Conservation (phyloP, 192 early-diverging fungal species). For the Gamsiella multidivaricata region DNA sequence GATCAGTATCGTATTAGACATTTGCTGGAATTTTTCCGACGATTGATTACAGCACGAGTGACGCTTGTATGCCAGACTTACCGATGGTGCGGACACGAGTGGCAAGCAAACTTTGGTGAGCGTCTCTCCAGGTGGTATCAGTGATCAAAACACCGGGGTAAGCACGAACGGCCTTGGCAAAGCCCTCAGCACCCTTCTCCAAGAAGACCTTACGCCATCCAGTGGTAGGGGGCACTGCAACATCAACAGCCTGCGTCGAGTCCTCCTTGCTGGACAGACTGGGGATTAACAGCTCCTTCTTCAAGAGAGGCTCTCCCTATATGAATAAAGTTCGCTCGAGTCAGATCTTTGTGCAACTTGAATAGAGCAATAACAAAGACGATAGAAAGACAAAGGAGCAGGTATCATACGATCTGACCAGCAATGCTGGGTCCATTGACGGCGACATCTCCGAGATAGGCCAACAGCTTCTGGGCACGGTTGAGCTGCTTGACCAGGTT, state of each 20-base stretch:
- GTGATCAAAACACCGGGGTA: conserved; percentile 92
- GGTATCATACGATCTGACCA: conserved; percentile 76
- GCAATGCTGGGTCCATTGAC: conserved; percentile 93
- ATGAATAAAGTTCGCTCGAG: too few species aligned
- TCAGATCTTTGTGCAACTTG: too few species aligned
- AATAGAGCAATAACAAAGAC: background rate
- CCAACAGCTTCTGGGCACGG: conserved; percentile 88
- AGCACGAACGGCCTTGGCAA: conserved; percentile 89
- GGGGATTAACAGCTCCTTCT: conserved; percentile 75
- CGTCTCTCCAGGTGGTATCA: conserved; percentile 98
- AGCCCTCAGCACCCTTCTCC: conserved; percentile 87
- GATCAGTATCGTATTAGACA: background rate
- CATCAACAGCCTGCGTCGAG: conserved; percentile 59
- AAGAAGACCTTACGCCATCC: conserved; percentile 94
- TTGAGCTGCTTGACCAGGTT: conserved; percentile 79
- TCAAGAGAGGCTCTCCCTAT: conserved; percentile 74
- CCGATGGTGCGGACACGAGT: conserved; percentile 96
- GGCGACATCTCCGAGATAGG: conserved; percentile 90
- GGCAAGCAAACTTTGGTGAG: conserved; percentile 94
- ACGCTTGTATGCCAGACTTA: conserved; percentile 70
- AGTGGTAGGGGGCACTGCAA: conserved; percentile 66
- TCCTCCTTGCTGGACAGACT: conserved; percentile 54
- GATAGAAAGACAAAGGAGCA: background rate
- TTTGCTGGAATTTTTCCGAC: background rate
- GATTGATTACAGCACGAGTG: too few species aligned